These are phyloP conservation scores for Cercospora sojina DNA, from an alignment of 2,329 filamentous ascomycete species.

Conservation along the genomic window DNA sequence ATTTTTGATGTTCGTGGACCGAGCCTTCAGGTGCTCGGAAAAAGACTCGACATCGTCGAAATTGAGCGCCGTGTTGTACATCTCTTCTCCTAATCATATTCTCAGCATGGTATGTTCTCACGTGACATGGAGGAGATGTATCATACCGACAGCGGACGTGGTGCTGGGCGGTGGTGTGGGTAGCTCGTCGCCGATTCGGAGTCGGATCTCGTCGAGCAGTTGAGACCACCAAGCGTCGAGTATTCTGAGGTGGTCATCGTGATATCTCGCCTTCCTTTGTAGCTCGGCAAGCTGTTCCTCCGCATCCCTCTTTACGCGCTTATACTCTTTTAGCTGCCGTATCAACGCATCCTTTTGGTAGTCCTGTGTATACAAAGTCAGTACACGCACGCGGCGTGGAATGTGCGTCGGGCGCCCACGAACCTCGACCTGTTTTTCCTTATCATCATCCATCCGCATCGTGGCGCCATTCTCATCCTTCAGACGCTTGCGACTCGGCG, in stretches of 20 bases:
- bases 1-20: constrained; percentile 72
- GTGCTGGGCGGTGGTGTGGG: constrained; percentile 35
- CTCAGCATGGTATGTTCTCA: constrained; percentile 36
- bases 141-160: constrained; percentile 35
- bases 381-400: background rate
- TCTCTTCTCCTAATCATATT: constrained; percentile 36
- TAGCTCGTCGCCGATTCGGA: constrained; percentile 42
- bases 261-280: constrained; percentile 72
- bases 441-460: constrained; percentile 64
- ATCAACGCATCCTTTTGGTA: constrained; percentile 96
- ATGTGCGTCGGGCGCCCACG: constrained; percentile 42
- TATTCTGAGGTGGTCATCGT: constrained; percentile 88
- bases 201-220: constrained; percentile 53
- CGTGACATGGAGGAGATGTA: constrained; percentile 24
- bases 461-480: constrained; percentile 71
- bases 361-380: constrained; percentile 55
- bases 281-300: constrained; percentile 80
- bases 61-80: constrained; percentile 54
- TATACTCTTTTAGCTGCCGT: constrained; percentile 97
- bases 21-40: constrained; percentile 73
- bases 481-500: constrained; percentile 86
- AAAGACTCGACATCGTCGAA: constrained; percentile 62
- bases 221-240: constrained; percentile 94
- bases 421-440: constrained; percentile 72
- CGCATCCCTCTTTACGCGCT: constrained; percentile 78